Conservation (phyloP, 306 rosid genomes). For the Carpinus viminea region DNA sequence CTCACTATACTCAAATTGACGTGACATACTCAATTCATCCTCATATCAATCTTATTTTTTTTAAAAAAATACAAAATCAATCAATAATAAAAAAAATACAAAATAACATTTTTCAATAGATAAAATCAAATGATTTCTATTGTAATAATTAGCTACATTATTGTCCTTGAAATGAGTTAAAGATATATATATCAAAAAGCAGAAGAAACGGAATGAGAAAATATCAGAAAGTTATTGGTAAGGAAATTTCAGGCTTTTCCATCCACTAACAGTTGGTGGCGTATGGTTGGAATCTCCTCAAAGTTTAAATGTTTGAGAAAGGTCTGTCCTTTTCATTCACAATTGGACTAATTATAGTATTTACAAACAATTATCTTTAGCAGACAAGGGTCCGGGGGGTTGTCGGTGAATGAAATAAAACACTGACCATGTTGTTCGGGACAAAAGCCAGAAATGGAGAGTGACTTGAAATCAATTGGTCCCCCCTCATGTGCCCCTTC, state of each 20-base stretch:
- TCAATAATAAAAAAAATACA: no score
- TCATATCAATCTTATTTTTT: no score
- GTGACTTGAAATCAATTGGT: slow-evolving; percentile 73
- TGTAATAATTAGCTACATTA: slow-evolving; percentile 29
- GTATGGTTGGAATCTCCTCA: slow-evolving; percentile 35
- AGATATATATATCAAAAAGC: slow-evolving; percentile 16
- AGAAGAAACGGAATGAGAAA: slow-evolving; percentile 19
- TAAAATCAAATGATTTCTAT: slow-evolving; percentile 27
- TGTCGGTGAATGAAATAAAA: slow-evolving; percentile 74
- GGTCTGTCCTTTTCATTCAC: slow-evolving; percentile 46
- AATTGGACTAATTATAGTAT: slow-evolving; percentile 30
- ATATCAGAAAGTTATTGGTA: slow-evolving; percentile 45
- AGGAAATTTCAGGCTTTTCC: slow-evolving; percentile 50
- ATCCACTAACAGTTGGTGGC: slow-evolving; percentile 66
- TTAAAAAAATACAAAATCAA: no score
- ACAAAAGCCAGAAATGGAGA: slow-evolving; percentile 66
- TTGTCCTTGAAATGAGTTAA: slow-evolving; percentile 38
- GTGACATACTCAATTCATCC: no score
- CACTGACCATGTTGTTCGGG: slow-evolving; percentile 53
- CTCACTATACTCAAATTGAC: no score
- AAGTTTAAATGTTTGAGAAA: slow-evolving; percentile 21
- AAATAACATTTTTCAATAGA: slow-evolving; percentile 14
- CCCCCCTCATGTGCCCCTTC: slow-evolving; percentile 66
- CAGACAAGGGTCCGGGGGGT: slow-evolving; percentile 67
- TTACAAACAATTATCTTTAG: slow-evolving; percentile 24